Base-by-base conservation (phyloP, 164 flowering plant genomes). In the Vitis rotundifolia region DNA sequence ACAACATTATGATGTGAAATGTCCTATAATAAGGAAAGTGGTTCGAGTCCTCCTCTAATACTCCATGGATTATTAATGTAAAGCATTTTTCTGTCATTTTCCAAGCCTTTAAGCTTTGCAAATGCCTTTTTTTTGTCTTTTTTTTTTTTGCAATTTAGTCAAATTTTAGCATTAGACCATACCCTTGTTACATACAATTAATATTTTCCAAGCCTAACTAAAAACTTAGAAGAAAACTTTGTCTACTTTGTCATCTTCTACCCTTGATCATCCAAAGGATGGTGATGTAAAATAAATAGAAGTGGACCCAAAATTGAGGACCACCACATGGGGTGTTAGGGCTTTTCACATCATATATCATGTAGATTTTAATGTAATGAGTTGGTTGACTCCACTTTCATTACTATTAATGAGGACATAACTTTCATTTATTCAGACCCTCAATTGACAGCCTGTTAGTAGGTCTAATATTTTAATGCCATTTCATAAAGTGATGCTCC, bases 291-390 rank as follows among this genome's bases (percentile, higher is more conserved):
- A 11, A 11, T 50, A 58, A 58, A 66, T 3, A 28, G 26, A 57
- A 62, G 51, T 10, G 67, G 77, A 61, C 37, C 77, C 76, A 61
- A 67, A 53, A 4, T 52, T 13, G 58, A 61, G 64, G 37, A 63
- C 6, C 10, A 37, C 53, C 81, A 78, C 82, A 75, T 79, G 81
- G 76, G 68, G 11, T 75, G 78, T 61, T 69, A 73, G 64, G 60
- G 71, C 67, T 69, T 75, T 68, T 50, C 61, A 47, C 73, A 31
- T 60, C 81, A 71, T 5, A 58, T 16, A 8, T 18, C 37, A 63
- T 12, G 28, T 8, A n/a, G 53, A 37, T n/a, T 60, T 69, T 49
- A 59, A 65, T 57, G 61, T 54, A 12, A 13, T 22, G 57, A 69
- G 76, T 68, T 65, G 58, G 76, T 75, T 75, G 82, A 75, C 72